Percentiles rank a stretch among this genome's conserved stretches.
Evolutionary conservation across 2,329 filamentous ascomycete species (phyloP).

Genomic region (Botrytis hyacinthi): DNA sequence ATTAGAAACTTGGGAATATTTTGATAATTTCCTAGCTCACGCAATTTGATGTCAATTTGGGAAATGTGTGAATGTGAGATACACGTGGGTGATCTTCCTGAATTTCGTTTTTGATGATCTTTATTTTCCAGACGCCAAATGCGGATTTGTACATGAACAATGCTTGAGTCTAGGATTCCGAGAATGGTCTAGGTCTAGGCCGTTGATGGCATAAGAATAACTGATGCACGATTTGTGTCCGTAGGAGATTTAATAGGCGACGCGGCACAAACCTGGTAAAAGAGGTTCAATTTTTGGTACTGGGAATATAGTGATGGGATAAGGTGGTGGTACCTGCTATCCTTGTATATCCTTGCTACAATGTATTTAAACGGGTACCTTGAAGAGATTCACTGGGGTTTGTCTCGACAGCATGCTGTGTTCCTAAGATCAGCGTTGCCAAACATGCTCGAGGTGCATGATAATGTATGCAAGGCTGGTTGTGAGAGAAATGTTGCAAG

Average conservation of each 20-base stretch:
- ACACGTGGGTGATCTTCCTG: conserved; percentile 5
- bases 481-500: neutral
- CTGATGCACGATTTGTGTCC: conserved; percentile 19
- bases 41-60: neutral
- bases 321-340: conserved; percentile 21
- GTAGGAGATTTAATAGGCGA: conserved; percentile 23
- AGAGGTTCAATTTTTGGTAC: conserved; percentile 11
- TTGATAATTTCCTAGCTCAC: neutral
- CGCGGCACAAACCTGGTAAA: conserved; percentile 17
- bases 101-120: conserved; percentile 16
- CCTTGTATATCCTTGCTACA: conserved; percentile 22
- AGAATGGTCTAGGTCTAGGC: conserved; percentile 18
- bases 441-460: conserved; percentile 20
- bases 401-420: conserved; percentile 18
- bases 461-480: conserved; percentile 23
- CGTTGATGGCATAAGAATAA: conserved; percentile 5
- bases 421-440: conserved; percentile 21
- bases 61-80: neutral
- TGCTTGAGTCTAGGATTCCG: conserved; percentile 10
- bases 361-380: neutral
- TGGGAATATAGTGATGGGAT: conserved; percentile 16
- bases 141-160: conserved; percentile 16
- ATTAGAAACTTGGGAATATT: neutral
- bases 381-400: conserved; percentile 16
- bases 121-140: conserved; percentile 17